Evolutionary conservation across 1,284 basidiomycete genomes (phyloP).

Genomic region (Flammula alnicola): DNA sequence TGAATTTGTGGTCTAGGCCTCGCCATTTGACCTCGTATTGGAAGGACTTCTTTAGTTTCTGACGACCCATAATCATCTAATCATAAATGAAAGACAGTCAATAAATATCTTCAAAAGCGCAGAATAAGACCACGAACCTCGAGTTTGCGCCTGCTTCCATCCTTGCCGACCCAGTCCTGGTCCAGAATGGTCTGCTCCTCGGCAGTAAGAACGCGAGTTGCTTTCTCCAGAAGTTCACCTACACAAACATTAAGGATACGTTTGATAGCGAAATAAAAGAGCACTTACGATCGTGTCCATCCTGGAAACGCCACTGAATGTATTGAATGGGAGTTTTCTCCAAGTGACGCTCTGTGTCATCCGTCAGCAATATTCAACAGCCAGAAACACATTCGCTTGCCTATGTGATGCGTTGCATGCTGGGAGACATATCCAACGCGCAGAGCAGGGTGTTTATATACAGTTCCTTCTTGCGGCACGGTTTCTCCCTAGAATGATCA

Average conservation of each 20-base stretch:
- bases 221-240: slow-evolving; percentile 92
- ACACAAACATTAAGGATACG: slow-evolving; percentile 19
- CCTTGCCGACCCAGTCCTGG: slow-evolving; percentile 89
- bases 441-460: slow-evolving; percentile 95
- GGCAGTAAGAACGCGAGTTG: slow-evolving; percentile 86
- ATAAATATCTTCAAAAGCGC: slow-evolving; percentile 2
- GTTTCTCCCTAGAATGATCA: slow-evolving; percentile 78
- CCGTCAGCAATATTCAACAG: neutral
- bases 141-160: slow-evolving; percentile 90
- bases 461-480: slow-evolving; percentile 89
- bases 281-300: slow-evolving; percentile 91
- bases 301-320: slow-evolving; percentile 99
- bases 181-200: slow-evolving; percentile 88
- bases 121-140: slow-evolving; percentile 78
- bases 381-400: slow-evolving; percentile 36
- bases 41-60: slow-evolving; percentile 96
- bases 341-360: slow-evolving; percentile 77
- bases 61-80: slow-evolving; percentile 90
- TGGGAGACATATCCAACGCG: slow-evolving; percentile 98
- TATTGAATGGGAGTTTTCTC: slow-evolving; percentile 96
- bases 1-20: slow-evolving; percentile 91
- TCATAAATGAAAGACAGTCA: neutral
- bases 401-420: slow-evolving; percentile 96
- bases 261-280: neutral
- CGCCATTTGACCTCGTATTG: slow-evolving; percentile 98